phyloP scores from a whole-genome alignment of 176 grass and related monocot species.

The Musa schizocarpa region DNA sequence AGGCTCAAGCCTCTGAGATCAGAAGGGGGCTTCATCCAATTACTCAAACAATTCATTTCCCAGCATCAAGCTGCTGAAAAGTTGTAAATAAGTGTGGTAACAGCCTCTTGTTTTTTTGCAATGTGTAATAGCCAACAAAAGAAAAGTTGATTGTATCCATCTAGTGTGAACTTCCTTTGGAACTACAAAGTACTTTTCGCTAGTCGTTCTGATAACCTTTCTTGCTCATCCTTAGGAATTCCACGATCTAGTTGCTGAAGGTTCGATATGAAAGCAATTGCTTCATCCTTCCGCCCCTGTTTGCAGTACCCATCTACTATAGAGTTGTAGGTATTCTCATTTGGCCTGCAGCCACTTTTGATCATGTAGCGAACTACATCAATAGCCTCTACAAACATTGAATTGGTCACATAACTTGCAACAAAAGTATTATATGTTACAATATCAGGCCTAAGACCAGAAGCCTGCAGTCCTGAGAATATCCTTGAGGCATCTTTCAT shows the following conservation, averaged over 20 bases:
- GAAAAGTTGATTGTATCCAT: neutral
- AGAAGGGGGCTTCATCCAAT: neutral
- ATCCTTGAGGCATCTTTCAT: constrained; percentile 83
- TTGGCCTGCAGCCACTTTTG: constrained; percentile 60
- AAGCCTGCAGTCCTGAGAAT: constrained; percentile 66
- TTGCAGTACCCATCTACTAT: constrained; percentile 59
- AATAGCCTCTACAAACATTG: constrained; percentile 74
- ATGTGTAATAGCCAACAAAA: neutral
- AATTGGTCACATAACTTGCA: constrained; percentile 61
- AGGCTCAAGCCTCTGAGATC: neutral
- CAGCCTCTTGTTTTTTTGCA: neutral
- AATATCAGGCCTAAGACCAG: constrained; percentile 60
- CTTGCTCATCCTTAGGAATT: constrained; percentile 42
- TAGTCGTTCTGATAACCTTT: constrained; percentile 36
- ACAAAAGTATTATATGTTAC: constrained; percentile 93
- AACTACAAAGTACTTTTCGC: constrained; percentile 11
- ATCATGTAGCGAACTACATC: constrained; percentile 70
- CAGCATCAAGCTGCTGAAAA: neutral
- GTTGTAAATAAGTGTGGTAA: neutral
- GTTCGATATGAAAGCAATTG: constrained; percentile 39
- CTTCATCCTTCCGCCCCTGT: constrained; percentile 47
- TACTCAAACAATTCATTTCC: neutral
- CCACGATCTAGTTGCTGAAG: constrained; percentile 60
- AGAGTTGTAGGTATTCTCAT: constrained; percentile 66
- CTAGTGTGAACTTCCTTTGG: neutral